Evolutionary conservation across 768 basidiomycete species (phyloP).

Genomic region (Suillus subaureus): DNA sequence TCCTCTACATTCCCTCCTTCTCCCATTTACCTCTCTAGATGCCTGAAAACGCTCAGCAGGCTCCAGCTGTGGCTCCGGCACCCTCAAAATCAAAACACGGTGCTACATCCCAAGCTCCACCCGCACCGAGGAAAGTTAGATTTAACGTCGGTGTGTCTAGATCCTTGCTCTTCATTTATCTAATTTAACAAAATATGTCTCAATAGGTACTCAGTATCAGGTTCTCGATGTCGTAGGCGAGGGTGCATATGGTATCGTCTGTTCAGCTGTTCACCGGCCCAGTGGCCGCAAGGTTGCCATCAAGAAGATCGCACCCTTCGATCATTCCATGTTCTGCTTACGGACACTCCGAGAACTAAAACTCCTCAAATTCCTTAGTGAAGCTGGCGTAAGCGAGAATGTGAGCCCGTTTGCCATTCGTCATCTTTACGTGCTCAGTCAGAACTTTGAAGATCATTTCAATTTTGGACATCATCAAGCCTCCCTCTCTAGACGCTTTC

Average conservation of each 20-base stretch:
- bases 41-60: conserved; percentile 27
- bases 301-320: conserved; percentile 95
- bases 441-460: conserved; percentile 68
- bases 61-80: conserved; percentile 19
- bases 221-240: conserved; percentile 88
- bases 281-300: conserved; percentile 93
- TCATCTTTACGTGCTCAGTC: conserved; percentile 3
- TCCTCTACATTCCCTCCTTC: not conserved
- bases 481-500: conserved; percentile 77
- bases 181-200: not conserved
- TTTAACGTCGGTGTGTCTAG: conserved; percentile 77
- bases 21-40: conserved; percentile 15
- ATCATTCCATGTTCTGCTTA: conserved; percentile 94
- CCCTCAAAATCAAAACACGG: conserved; percentile 45
- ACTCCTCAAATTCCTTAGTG: conserved; percentile 79
- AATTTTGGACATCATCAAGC: conserved; percentile 87
- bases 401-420: conserved; percentile 38
- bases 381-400: conserved; percentile 89
- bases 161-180: not conserved
- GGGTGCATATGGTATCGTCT: conserved; percentile 94
- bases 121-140: conserved; percentile 80
- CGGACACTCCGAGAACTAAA: conserved; percentile 88
- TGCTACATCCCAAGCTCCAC: conserved; percentile 44
- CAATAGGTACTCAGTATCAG: conserved; percentile 75
- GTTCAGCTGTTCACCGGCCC: conserved; percentile 86